Evolutionary conservation across 768 basidiomycete species (phyloP).

Genomic region (Tephrocybe sp.): DNA sequence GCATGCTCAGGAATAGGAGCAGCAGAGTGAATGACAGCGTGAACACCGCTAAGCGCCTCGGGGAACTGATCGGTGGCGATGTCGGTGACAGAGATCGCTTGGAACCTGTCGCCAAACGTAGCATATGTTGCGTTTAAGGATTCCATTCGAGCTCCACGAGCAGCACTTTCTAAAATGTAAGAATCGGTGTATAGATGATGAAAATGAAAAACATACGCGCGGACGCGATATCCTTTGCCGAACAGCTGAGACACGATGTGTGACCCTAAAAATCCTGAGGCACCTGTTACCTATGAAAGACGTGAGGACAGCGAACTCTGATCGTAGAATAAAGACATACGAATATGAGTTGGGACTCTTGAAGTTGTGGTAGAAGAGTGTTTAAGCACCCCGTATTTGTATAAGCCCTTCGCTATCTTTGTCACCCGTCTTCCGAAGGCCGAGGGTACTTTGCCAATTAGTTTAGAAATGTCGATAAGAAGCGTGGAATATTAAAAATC

Average conservation of each 20-base stretch:
- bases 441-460: too few relatives aligned
- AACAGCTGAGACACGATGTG: slow-evolving; percentile 41
- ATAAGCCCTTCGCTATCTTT: too few relatives aligned
- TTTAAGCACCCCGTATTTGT: too few relatives aligned
- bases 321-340: too few relatives aligned
- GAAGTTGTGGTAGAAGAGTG: too few relatives aligned
- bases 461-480: too few relatives aligned
- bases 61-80: slow-evolving; percentile 38
- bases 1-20: slow-evolving; percentile 32
- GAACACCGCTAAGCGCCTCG: slow-evolving; percentile 49
- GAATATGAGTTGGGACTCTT: too few relatives aligned
- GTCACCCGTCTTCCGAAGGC: too few relatives aligned
- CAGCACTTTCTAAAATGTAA: slow-evolving; percentile 11
- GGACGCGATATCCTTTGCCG: slow-evolving; percentile 44
- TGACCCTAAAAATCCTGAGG: slow-evolving; percentile 43
- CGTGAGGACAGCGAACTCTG: too few relatives aligned
- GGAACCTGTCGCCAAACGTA: slow-evolving; percentile 5
- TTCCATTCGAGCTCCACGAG: slow-evolving; percentile 17
- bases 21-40: slow-evolving; percentile 49
- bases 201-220: slow-evolving; percentile 34
- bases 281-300: slow-evolving; percentile 48
- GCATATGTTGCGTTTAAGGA: slow-evolving; percentile 17
- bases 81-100: slow-evolving; percentile 26
- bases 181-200: background rate
- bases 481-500: too few relatives aligned